A percentile compares a stretch with the other conserved stretches of the same genome.
Evolutionary conservation across 257 asterid genomes (phyloP).

Genomic region (Capsicum chinense): DNA sequence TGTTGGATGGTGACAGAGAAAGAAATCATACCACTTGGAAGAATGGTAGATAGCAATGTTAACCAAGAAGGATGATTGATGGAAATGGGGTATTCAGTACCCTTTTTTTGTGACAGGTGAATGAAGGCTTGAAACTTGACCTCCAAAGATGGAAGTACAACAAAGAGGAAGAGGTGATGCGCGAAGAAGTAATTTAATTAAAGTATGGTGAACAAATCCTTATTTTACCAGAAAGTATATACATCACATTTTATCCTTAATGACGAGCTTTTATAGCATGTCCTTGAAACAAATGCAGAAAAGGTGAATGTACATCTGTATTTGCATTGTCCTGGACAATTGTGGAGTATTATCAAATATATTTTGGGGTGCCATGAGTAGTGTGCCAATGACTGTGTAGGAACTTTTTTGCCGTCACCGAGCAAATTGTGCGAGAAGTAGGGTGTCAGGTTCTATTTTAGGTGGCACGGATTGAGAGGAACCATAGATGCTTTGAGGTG

Average conservation of each 20-base stretch:
- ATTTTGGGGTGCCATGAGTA: slow-evolving; percentile 5
- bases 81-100: neutral
- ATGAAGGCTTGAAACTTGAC: neutral
- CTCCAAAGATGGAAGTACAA: too few relatives aligned
- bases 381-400: neutral
- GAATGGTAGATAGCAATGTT: neutral
- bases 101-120: neutral
- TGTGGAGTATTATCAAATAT: neutral
- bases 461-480: slow-evolving; percentile 8
- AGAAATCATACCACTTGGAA: neutral
- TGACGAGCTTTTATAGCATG: neutral
- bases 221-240: neutral
- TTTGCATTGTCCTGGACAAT: slow-evolving; percentile 22
- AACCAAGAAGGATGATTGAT: slow-evolving; percentile 5
- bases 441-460: neutral
- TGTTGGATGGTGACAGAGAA: neutral
- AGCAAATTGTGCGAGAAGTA: neutral
- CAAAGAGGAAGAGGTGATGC: neutral
- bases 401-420: neutral
- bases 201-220: slow-evolving; percentile 1
- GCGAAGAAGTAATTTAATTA: neutral
- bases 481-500: slow-evolving; percentile 18
- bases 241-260: neutral
- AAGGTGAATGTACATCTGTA: neutral
- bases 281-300: neutral